These are phyloP conservation scores for Penicillium subrubescens DNA, from an alignment of 495 filamentous ascomycete genomes.

Conservation along the genomic window DNA sequence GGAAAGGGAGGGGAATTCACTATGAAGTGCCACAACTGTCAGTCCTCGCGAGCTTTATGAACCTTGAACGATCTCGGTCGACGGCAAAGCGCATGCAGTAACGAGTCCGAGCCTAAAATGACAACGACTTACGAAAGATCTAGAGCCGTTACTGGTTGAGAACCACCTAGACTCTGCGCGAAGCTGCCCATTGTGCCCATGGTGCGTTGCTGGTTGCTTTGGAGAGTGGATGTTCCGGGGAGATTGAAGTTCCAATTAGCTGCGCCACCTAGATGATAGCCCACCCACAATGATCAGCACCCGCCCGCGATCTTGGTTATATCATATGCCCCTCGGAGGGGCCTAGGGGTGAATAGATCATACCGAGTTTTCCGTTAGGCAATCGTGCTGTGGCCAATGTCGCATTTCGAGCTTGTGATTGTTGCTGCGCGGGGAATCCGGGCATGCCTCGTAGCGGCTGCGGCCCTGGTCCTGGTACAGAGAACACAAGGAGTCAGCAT, in stretches of 20 bases:
- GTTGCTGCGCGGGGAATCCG: conserved; percentile 67
- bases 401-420: conserved; percentile 62
- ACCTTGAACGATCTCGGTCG: conserved; percentile 5
- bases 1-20: conserved; percentile 84
- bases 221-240: conserved; percentile 63
- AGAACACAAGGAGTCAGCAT: conserved; percentile 34
- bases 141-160: conserved; percentile 72
- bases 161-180: conserved; percentile 77
- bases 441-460: conserved; percentile 72
- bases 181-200: conserved; percentile 68
- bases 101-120: not conserved
- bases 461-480: conserved; percentile 60
- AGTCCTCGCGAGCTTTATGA: conserved; percentile 16
- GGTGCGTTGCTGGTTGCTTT: conserved; percentile 62
- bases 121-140: conserved; percentile 74
- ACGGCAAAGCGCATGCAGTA: conserved; percentile 4
- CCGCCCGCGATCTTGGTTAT: conserved; percentile 10
- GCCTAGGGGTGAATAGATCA: conserved; percentile 23
- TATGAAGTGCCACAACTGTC: conserved; percentile 34
- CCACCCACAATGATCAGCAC: conserved; percentile 39
- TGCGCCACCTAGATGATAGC: conserved; percentile 57
- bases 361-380: conserved; percentile 78
- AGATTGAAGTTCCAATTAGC: conserved; percentile 76
- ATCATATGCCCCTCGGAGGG: conserved; percentile 6
- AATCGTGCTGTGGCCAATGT: conserved; percentile 64